Evolutionary conservation across 768 basidiomycete species (phyloP).

Genomic region (Auriscalpium vulgare): DNA sequence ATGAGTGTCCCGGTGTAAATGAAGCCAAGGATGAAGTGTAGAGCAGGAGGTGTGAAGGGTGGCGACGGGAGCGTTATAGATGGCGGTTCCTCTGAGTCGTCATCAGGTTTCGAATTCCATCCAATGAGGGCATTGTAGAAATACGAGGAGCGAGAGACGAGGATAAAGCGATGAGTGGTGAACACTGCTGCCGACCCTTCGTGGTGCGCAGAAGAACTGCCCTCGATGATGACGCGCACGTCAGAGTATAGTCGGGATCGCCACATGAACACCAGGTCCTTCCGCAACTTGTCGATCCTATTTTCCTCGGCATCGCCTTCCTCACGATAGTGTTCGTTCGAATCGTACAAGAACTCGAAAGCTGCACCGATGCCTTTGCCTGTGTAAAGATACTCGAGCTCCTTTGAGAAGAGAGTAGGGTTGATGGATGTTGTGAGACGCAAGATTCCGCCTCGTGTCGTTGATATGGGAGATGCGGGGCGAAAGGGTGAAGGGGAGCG

Average conservation of each 20-base stretch:
- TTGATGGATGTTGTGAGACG: slow-evolving; percentile 63
- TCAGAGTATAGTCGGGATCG: slow-evolving; percentile 89
- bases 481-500: slow-evolving; percentile 35
- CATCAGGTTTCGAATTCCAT: slow-evolving; percentile 36
- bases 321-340: slow-evolving; percentile 29
- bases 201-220: slow-evolving; percentile 52
- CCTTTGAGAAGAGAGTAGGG: slow-evolving; percentile 77
- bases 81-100: slow-evolving; percentile 36
- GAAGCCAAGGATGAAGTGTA: slow-evolving; percentile 91
- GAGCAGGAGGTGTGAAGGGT: slow-evolving; percentile 89
- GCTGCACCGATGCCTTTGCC: slow-evolving; percentile 83
- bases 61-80: slow-evolving; percentile 77
- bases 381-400: slow-evolving; percentile 93
- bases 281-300: slow-evolving; percentile 78
- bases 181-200: slow-evolving; percentile 77
- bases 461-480: slow-evolving; percentile 32
- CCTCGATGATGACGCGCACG: slow-evolving; percentile 71
- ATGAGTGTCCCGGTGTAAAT: slow-evolving; percentile 92
- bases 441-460: slow-evolving; percentile 38
- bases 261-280: slow-evolving; percentile 97
- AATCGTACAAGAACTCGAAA: slow-evolving; percentile 81
- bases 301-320: slow-evolving; percentile 44
- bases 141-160: slow-evolving; percentile 83
- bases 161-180: slow-evolving; percentile 87
- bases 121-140: slow-evolving; percentile 75